Percentiles rank a stretch among this genome's conserved stretches.
Conservation (phyloP, 1,284 basidiomycete species). For the Ustilago trichophora region DNA sequence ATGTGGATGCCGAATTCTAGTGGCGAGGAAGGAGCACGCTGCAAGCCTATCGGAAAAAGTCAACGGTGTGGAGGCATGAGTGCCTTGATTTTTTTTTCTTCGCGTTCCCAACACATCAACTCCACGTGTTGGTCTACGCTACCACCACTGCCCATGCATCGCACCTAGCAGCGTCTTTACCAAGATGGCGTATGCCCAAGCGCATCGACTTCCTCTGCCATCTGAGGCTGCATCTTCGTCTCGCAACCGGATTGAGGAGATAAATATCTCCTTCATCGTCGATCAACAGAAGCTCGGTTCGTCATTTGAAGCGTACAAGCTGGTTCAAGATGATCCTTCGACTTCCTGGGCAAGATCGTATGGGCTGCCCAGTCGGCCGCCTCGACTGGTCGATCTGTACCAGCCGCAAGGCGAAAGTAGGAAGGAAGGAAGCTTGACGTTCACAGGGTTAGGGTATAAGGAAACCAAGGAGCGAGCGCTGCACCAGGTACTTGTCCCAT, state of each 20-base stretch:
- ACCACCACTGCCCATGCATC: too few species aligned
- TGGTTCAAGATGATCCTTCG: constrained; percentile 24
- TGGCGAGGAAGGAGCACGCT: too few species aligned
- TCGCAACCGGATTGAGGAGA: not conserved
- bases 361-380: constrained; percentile 22
- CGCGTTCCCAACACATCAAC: not conserved
- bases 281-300: constrained; percentile 26
- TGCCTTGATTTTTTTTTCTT: not conserved
- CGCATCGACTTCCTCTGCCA: constrained; percentile 18
- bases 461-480: constrained; percentile 43
- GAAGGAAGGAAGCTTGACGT: constrained; percentile 14
- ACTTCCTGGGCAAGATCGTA: constrained; percentile 4
- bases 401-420: not conserved
- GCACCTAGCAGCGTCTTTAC: too few species aligned
- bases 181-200: constrained; percentile 33
- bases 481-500: constrained; percentile 29
- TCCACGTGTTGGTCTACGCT: not conserved
- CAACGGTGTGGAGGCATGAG: constrained; percentile 17
- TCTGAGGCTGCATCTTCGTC: not conserved
- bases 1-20: too few species aligned
- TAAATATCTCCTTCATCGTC: constrained; percentile 12
- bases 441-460: constrained; percentile 33
- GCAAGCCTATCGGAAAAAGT: too few species aligned
- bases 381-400: constrained; percentile 21
- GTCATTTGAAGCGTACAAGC: constrained; percentile 47